Conservation (phyloP, 2,329 filamentous ascomycete species). For the Fusarium phyllophilum region DNA sequence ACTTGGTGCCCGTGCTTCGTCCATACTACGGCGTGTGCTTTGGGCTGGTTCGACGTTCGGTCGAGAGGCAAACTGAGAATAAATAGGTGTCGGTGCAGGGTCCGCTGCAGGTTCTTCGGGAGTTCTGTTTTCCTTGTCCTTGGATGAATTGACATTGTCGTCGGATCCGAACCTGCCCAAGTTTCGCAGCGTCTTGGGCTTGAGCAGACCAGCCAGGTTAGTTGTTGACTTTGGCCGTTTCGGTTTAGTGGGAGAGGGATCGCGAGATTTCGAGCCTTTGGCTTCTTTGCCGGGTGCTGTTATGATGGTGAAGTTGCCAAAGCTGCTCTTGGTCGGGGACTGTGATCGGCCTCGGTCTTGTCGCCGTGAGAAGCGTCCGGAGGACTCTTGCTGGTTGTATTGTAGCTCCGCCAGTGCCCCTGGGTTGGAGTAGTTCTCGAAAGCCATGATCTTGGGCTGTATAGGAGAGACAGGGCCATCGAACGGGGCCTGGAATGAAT, state of each 20-base stretch:
- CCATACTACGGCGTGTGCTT: constrained; percentile 40
- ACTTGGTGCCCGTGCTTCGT: constrained; percentile 35
- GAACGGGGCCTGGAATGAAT: constrained; percentile 44
- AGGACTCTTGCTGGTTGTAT: constrained; percentile 61
- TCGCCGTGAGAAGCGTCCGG: constrained; percentile 53
- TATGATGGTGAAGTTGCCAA: constrained; percentile 56
- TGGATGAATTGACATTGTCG: constrained; percentile 61
- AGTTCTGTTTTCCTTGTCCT: constrained; percentile 85
- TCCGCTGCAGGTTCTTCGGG: constrained; percentile 54
- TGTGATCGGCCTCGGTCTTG: constrained; percentile 51
- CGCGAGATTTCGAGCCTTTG: constrained; percentile 55
- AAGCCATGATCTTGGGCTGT: constrained; percentile 44
- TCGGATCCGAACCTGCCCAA: constrained; percentile 65
- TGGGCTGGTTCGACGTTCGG: constrained; percentile 36
- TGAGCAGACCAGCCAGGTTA: constrained; percentile 81
- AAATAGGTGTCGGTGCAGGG: constrained; percentile 73
- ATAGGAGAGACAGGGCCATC: constrained; percentile 41
- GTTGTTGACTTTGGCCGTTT: constrained; percentile 86
- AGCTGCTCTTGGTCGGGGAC: constrained; percentile 58
- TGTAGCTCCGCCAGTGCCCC: constrained; percentile 66
- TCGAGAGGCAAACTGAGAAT: constrained; percentile 72
- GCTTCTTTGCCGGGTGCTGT: constrained; percentile 52
- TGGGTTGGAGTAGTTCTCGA: constrained; percentile 52
- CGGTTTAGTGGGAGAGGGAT: constrained; percentile 67
- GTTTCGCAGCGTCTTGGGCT: constrained; percentile 78